Conservation (phyloP, 257 asterid species). For the Gardenia jasminoides region DNA sequence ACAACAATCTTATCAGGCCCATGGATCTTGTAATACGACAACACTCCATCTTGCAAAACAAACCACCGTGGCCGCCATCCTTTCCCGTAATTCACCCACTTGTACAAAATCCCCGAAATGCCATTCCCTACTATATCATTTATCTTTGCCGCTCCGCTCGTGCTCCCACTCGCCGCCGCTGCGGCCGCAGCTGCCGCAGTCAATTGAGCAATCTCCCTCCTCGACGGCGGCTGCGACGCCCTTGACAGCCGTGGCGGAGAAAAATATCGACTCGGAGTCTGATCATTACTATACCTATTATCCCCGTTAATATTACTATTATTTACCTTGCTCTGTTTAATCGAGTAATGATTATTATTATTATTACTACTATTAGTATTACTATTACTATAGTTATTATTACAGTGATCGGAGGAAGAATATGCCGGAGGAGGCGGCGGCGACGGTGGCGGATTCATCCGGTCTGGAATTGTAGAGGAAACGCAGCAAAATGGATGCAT, state of each 20-base stretch:
- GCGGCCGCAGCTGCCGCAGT: slow-evolving; percentile 10
- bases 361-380: too few species aligned
- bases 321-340: background rate
- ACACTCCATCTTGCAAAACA: slow-evolving; percentile 88
- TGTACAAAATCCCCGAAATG: slow-evolving; percentile 68
- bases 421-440: background rate
- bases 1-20: slow-evolving; percentile 80
- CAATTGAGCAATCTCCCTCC: slow-evolving; percentile 22
- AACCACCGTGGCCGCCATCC: slow-evolving; percentile 99
- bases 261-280: slow-evolving; percentile 13
- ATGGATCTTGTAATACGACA: slow-evolving; percentile 92
- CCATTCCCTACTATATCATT: slow-evolving; percentile 86
- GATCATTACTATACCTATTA: background rate
- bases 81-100: slow-evolving; percentile 97
- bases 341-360: background rate
- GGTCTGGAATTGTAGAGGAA: slow-evolving; percentile 19
- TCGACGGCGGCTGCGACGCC: slow-evolving; percentile 19
- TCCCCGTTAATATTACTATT: background rate
- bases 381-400: too few species aligned
- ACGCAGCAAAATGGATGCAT: slow-evolving; percentile 28
- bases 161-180: slow-evolving; percentile 30
- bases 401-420: slow-evolving; percentile 2
- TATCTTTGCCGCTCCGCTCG: slow-evolving; percentile 52
- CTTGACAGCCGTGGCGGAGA: background rate
- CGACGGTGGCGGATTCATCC: slow-evolving; percentile 23